These are phyloP conservation scores for Haplographium delicatum DNA, from an alignment of 495 filamentous ascomycete genomes.

Conservation along the genomic window DNA sequence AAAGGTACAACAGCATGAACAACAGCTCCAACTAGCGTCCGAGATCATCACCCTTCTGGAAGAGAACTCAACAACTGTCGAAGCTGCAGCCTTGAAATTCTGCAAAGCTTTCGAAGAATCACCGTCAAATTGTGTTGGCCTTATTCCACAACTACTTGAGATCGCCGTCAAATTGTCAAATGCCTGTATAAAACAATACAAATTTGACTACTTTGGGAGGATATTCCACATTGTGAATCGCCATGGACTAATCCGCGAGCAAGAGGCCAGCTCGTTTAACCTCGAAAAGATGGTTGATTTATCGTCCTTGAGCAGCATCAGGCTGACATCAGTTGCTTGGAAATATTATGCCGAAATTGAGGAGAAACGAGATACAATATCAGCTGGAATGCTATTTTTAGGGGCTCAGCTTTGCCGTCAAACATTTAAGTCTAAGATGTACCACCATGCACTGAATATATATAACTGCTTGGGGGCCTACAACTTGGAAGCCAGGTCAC, in stretches of 20 bases:
- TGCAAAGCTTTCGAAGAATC: constrained; percentile 21
- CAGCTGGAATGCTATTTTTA: constrained; percentile 13
- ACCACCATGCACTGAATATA: constrained; percentile 21
- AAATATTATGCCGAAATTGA: constrained; percentile 29
- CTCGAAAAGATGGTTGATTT: constrained; percentile 18
- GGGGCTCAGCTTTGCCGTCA: constrained; percentile 28
- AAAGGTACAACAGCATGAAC: constrained; percentile 6
- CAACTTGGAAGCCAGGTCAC: constrained; percentile 4
- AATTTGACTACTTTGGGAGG: constrained; percentile 28
- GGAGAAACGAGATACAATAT: constrained; percentile 14
- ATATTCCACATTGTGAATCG: constrained; percentile 26
- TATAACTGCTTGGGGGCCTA: constrained; percentile 28
- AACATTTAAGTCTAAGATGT: constrained; percentile 19
- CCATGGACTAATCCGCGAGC: constrained; percentile 29
- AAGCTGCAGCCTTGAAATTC: constrained; percentile 11
- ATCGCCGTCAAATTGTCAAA: constrained; percentile 33
- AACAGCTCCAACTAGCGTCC: constrained; percentile 10
- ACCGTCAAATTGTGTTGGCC: constrained; percentile 3
- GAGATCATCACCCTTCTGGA: constrained; percentile 14
- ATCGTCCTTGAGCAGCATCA: background rate
- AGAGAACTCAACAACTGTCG: constrained; percentile 4
- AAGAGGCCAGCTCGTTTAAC: constrained; percentile 28
- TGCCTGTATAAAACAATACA: constrained; percentile 26
- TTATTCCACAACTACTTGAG: constrained; percentile 20
- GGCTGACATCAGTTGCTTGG: too few relatives aligned